Evolutionary conservation across 495 filamentous ascomycete genomes (phyloP).

Genomic region (Daldinia caldariorum): DNA sequence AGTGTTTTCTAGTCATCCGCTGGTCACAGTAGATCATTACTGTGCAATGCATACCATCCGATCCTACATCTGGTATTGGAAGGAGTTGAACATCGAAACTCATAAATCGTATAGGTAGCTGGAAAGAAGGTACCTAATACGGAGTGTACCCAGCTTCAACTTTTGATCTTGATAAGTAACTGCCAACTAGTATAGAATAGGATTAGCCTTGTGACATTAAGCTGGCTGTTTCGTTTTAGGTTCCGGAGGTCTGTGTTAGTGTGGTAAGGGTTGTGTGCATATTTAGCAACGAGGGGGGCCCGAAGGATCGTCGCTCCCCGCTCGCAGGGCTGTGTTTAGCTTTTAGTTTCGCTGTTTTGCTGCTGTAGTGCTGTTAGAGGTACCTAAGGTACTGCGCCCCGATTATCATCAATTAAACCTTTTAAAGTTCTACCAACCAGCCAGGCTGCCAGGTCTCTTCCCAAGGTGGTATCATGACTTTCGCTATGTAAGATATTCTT

Average conservation of each 20-base stretch:
- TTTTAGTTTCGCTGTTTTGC: constrained; percentile 1
- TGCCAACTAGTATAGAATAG: background rate
- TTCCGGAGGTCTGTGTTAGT: background rate
- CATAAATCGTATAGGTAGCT: too few species aligned
- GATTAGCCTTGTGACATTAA: background rate
- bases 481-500: background rate
- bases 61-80: too few species aligned
- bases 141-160: too few species aligned
- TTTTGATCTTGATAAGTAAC: too few species aligned
- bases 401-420: constrained; percentile 5
- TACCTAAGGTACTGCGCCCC: constrained; percentile 28
- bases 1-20: too few species aligned
- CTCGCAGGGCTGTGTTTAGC: constrained; percentile 36
- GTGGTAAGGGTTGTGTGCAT: background rate
- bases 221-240: background rate
- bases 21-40: too few species aligned
- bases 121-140: too few species aligned
- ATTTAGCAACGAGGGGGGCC: constrained; percentile 26
- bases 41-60: too few species aligned
- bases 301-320: constrained; percentile 36
- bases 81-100: too few species aligned
- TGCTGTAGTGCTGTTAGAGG: too few species aligned
- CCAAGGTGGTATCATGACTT: background rate
- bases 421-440: too few species aligned
- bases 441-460: background rate